phyloP scores from a whole-genome alignment of 208 protist genomes.

The Leishmania martiniquensis region DNA sequence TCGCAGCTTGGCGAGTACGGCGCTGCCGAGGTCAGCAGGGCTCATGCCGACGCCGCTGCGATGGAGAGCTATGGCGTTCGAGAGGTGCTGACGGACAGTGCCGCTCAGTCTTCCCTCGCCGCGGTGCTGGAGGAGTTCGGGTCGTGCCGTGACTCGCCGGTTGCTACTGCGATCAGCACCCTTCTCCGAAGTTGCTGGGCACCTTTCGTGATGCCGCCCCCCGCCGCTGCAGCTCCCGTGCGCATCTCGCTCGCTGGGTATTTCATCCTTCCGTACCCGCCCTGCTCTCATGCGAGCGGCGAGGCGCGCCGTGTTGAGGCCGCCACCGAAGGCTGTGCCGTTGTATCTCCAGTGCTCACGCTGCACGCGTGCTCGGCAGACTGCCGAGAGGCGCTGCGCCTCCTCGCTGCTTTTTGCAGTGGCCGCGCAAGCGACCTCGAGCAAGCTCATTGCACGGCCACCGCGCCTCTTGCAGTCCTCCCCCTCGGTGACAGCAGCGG shows the following conservation, averaged over 20 bases:
- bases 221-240: not conserved
- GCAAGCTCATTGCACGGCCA: not conserved
- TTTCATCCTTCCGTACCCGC: not conserved
- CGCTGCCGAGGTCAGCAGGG: not conserved
- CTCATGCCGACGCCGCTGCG: slow-evolving; percentile 4
- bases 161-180: not conserved
- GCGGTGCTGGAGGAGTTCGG: not conserved
- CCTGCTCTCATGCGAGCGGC: not conserved
- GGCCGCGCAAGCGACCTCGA: not conserved
- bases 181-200: slow-evolving; percentile 17
- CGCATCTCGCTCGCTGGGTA: slow-evolving; percentile 11
- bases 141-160: not conserved
- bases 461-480: slow-evolving; percentile 3
- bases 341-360: not conserved
- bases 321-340: too few relatives aligned
- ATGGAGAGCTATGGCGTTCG: slow-evolving; percentile 20
- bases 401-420: not conserved
- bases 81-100: slow-evolving; percentile 19
- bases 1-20: not conserved
- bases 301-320: too few relatives aligned
- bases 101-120: not conserved
- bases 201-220: not conserved
- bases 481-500: not conserved
- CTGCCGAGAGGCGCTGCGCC: not conserved
- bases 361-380: not conserved